These are phyloP conservation scores for Alternaria hordeiaustralica DNA, from an alignment of 2,329 filamentous ascomycete genomes.

Conservation along the genomic window DNA sequence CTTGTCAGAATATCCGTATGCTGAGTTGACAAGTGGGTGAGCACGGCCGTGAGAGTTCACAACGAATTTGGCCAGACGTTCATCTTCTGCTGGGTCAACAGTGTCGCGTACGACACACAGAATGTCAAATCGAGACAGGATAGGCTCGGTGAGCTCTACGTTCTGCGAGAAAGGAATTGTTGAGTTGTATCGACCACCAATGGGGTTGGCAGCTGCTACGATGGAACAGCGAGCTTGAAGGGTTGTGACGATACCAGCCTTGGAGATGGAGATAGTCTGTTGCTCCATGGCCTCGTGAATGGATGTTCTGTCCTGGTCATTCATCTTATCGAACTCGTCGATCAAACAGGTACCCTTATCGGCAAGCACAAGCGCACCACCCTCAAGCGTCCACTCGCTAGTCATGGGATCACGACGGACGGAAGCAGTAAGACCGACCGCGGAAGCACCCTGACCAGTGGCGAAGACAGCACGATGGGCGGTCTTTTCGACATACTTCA, in stretches of 20 bases:
- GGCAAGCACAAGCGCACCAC: constrained; percentile 91
- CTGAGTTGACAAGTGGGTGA: constrained; percentile 66
- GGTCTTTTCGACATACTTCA: constrained; percentile 98
- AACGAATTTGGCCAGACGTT: constrained; percentile 91
- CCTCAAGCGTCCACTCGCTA: constrained; percentile 96
- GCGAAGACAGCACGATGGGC: constrained; percentile 97
- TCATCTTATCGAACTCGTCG: constrained; percentile 99
- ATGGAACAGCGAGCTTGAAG: constrained; percentile 95
- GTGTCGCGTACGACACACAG: constrained; percentile 95
- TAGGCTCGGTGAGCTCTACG: constrained; percentile 95
- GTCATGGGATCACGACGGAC: constrained; percentile 95
- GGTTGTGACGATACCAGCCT: constrained; percentile 97
- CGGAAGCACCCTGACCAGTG: constrained; percentile 94
- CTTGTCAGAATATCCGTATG: constrained; percentile 39
- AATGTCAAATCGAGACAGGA: constrained; percentile 97
- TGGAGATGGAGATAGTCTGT: constrained; percentile 98
- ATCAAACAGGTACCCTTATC: constrained; percentile 96
- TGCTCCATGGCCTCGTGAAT: constrained; percentile 99
- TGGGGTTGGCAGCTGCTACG: constrained; percentile 94
- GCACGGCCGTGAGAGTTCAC: constrained; percentile 92
- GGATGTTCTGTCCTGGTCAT: constrained; percentile 95
- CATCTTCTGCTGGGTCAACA: constrained; percentile 90
- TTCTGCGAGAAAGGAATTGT: constrained; percentile 96
- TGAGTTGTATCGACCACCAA: constrained; percentile 94
- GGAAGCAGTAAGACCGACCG: constrained; percentile 95